Evolutionary conservation across 768 basidiomycete genomes (phyloP), one percentile per base, ranked within the genome.

Genomic region (Termitomyces sp.): DNA sequence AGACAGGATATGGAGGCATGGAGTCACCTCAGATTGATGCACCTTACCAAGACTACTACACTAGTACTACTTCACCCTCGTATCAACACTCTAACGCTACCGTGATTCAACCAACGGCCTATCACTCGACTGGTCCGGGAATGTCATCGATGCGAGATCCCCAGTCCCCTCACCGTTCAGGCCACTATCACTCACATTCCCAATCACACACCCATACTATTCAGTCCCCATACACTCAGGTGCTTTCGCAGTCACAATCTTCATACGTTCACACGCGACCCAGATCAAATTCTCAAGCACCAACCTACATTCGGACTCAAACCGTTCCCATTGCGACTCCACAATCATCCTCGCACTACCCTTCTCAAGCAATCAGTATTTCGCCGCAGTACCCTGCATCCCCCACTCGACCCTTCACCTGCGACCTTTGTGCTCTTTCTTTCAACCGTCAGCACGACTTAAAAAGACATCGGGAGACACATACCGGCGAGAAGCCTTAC

Each of bases 381-480:
- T 75, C 80, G 58, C 69, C 78, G 42, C 83, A 85, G 59, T 85
- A 84, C 70, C 81, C 86, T 32, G 76, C 82, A 42, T 83, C 86
- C n/a, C 82, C 85, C 7, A 71, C 77, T 18, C 81, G 87, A 42
- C 87, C 88, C 20, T 90, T 85, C 67, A 78, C 83, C 11, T 90
- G 88, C 62, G 86, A 89, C 66, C 71, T 91, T 64, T 94, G 91
- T 71, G 81, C 90, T 12, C 72, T 92, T 63, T 92, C 91, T 22
- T 94, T 94, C 78, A 91, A 91, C 69, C 84, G 91, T 48, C 89
- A 91, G 70, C 91, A 94, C 70, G 91, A 94, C 72, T 73, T 93
- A 69, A 92, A 92, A 70, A 83, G 91, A 39, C 91, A 94, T 74
- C 80, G 88, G 64, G 90, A 92, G 67, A 92, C 90, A 28, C 91